Evolutionary conservation across 495 filamentous ascomycete species (phyloP).

Genomic region (Choiromyces venosus): DNA sequence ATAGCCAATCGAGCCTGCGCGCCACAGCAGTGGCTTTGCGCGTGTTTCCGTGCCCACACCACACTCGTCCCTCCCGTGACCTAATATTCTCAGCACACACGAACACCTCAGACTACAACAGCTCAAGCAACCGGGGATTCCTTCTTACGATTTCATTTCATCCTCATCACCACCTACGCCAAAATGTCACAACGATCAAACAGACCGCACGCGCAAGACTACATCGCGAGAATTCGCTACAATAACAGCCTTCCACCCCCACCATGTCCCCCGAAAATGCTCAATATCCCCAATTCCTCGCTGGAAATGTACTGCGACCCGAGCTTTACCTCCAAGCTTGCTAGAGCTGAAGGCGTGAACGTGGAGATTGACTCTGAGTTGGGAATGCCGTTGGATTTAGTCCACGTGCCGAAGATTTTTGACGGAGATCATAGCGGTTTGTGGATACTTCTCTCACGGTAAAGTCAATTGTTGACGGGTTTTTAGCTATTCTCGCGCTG

Average conservation of each 20-base stretch:
- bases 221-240: conserved; percentile 89
- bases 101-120: not conserved
- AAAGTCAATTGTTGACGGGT: conserved; percentile 27
- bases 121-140: not conserved
- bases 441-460: not conserved
- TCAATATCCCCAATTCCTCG: conserved; percentile 90
- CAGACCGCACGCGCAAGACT: conserved; percentile 67
- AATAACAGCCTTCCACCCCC: conserved; percentile 91
- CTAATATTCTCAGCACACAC: not conserved
- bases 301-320: conserved; percentile 81
- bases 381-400: conserved; percentile 92
- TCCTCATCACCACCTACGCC: not conserved
- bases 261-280: conserved; percentile 86
- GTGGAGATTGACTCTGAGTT: conserved; percentile 97
- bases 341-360: conserved; percentile 84
- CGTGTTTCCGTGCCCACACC: not conserved
- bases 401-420: conserved; percentile 90
- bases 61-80: not conserved
- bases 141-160: not conserved
- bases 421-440: conserved; percentile 89
- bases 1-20: not conserved
- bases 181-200: conserved; percentile 32
- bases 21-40: not conserved
- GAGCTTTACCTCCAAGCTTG: conserved; percentile 77
- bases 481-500: conserved; percentile 71